Base-by-base conservation (phyloP, 495 filamentous ascomycete genomes). In the Talaromyces wortmannii region DNA sequence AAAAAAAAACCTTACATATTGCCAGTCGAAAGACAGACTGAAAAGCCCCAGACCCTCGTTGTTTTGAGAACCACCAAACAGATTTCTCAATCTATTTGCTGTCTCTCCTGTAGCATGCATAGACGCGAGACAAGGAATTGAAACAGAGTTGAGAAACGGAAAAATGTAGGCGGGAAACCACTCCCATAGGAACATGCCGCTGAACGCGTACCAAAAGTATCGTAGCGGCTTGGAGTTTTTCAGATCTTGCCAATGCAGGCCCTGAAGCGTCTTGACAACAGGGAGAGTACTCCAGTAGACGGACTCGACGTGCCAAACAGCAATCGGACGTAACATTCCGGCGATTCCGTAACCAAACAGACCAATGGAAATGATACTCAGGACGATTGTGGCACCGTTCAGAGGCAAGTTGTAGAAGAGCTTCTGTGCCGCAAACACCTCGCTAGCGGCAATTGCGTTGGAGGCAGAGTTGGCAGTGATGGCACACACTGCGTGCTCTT, bases 161-260 rank as follows among this genome's bases (percentile, higher is more conserved):
- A 78, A 71, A 15, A 84, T 78, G 55, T 78, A 84, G 15, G 77
- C 74, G 0, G 81, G 82, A 43, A 84, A 67, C n/a, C 78, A 71
- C 57, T 83, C 78, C 61, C 73, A 85, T 3, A 75, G 33, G 45
- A 55, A 47, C 61, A 66, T 67, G 49, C 67, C 64, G 6, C 52
- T 46, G 29, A 70, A 61, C 10, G 69, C 66, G 57, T 63, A 70
- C 58, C 67, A 66, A 48, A 70, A 72, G 6, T 59, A 62, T 45
- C 58, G 54, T 1, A 74, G 61, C 0, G 61, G 70, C 52, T 64
- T 64, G 0, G 61, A 65, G 52, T 67, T 67, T 36, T 59, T 62
- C 31, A 62, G 29, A 4, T 64, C 40, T 23, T 73, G 55, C 61
- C 62, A 71, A 53, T 73, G 70, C 11, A 73, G 64, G 0, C 57